Conservation (phyloP, 495 filamentous ascomycete species). For the Daldinia loculata region DNA sequence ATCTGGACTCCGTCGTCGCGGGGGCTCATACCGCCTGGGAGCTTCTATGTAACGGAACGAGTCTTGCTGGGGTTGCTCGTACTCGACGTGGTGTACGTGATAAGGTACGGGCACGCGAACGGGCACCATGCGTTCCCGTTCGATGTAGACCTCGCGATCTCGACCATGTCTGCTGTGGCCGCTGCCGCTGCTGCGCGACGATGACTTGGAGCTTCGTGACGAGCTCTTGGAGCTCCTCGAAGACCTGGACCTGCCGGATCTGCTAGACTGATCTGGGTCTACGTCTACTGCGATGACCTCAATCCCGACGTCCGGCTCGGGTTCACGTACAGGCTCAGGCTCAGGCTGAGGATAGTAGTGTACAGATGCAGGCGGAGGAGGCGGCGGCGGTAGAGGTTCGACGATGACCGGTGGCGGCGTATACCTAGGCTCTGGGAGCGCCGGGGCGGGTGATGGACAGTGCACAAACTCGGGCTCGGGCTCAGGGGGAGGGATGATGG, state of each 20-base stretch:
- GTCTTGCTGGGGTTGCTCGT: conserved; percentile 47
- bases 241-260: conserved; percentile 25
- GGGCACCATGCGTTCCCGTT: conserved; percentile 56
- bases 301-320: conserved; percentile 48
- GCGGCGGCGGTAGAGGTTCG: conserved; percentile 44
- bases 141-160: conserved; percentile 57
- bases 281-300: conserved; percentile 64
- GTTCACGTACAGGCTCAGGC: conserved; percentile 16
- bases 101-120: conserved; percentile 49
- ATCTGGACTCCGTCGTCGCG: conserved; percentile 34
- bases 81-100: conserved; percentile 43
- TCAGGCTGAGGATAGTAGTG: conserved; percentile 6
- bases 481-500: conserved; percentile 51
- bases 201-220: conserved; percentile 41
- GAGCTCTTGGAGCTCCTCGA: conserved; percentile 35
- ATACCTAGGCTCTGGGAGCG: conserved; percentile 23
- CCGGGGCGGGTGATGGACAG: conserved; percentile 35
- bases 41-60: conserved; percentile 60
- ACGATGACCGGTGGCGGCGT: conserved; percentile 43
- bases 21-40: conserved; percentile 43
- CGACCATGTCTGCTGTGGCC: conserved; percentile 40
- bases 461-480: conserved; percentile 29
- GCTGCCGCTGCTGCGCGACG: conserved; percentile 26
- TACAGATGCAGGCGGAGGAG: conserved; percentile 30
- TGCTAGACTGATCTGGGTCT: conserved; percentile 48